These are phyloP conservation scores for Lipomyces orientalis DNA, from an alignment of 805 yeast species.

Conservation along the genomic window DNA sequence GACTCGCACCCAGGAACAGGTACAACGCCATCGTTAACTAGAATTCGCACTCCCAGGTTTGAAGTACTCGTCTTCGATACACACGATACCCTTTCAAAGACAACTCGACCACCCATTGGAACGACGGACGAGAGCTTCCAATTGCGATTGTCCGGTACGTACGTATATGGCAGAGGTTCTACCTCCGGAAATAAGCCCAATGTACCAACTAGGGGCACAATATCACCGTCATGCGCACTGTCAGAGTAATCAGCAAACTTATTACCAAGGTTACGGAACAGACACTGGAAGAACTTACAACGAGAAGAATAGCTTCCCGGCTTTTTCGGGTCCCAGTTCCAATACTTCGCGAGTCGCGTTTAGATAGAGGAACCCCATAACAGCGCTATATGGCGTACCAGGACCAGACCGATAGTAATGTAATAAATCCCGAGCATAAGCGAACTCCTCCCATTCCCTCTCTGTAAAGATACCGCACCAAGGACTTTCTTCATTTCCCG, in stretches of 20 bases:
- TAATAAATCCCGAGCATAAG: conserved; percentile 34
- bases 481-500: conserved; percentile 18
- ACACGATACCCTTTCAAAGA: conserved; percentile 44
- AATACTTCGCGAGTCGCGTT: conserved; percentile 57
- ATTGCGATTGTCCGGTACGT: conserved; percentile 18
- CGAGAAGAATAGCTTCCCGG: conserved; percentile 25
- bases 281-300: conserved; percentile 32
- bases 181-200: conserved; percentile 49
- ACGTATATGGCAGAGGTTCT: conserved; percentile 20
- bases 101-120: conserved; percentile 42
- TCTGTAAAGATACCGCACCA: conserved; percentile 32
- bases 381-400: conserved; percentile 37
- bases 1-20: conserved; percentile 54
- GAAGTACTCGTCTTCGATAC: conserved; percentile 16
- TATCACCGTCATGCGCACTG: conserved; percentile 65
- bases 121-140: conserved; percentile 33
- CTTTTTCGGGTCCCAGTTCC: conserved; percentile 47
- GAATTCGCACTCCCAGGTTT: conserved; percentile 53
- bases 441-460: conserved; percentile 34
- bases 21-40: conserved; percentile 60
- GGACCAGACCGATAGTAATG: conserved; percentile 42
- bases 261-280: not conserved
- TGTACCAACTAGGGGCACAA: conserved; percentile 56
- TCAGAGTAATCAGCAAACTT: conserved; percentile 36
- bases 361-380: conserved; percentile 55